Conservation (phyloP, 805 yeast genomes). For the Saccharomycopsis selenospora region DNA sequence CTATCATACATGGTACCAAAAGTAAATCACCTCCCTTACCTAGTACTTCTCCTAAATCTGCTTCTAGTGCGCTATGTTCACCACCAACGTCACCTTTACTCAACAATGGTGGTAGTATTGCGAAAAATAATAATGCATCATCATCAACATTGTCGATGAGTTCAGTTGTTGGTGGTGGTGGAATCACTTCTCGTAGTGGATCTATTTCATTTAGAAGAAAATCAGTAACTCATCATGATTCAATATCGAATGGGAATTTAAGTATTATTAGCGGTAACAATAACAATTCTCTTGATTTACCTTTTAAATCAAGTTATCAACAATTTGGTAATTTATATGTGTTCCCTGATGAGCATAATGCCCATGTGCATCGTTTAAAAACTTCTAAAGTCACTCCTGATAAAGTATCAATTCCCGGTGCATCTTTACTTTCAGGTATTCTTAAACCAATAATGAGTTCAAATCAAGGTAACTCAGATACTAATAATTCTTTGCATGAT, state of each 20-base stretch:
- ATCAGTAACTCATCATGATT: background rate
- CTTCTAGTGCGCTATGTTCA: no score
- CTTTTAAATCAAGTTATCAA: conserved; percentile 3
- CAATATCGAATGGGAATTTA: background rate
- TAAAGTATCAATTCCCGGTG: conserved; percentile 15
- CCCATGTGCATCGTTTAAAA: conserved; percentile 16
- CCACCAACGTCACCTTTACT: no score
- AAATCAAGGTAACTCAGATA: background rate
- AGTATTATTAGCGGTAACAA: background rate
- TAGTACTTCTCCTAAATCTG: background rate
- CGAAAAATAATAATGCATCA: no score
- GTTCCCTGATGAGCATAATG: conserved; percentile 3
- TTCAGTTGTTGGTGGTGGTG: background rate
- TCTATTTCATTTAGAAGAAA: background rate
- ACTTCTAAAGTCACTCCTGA: conserved; percentile 15
- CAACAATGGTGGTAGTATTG: no score
- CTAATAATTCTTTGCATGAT: background rate
- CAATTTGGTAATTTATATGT: conserved; percentile 6
- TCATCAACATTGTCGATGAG: no score
- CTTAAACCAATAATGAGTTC: conserved; percentile 6
- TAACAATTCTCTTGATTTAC: background rate
- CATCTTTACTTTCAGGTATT: conserved; percentile 12
- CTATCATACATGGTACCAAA: background rate
- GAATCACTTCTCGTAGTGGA: background rate
- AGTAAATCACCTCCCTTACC: background rate